phyloP scores from a whole-genome alignment of 768 basidiomycete species.

The Pilatotrama ljubarskyi region DNA sequence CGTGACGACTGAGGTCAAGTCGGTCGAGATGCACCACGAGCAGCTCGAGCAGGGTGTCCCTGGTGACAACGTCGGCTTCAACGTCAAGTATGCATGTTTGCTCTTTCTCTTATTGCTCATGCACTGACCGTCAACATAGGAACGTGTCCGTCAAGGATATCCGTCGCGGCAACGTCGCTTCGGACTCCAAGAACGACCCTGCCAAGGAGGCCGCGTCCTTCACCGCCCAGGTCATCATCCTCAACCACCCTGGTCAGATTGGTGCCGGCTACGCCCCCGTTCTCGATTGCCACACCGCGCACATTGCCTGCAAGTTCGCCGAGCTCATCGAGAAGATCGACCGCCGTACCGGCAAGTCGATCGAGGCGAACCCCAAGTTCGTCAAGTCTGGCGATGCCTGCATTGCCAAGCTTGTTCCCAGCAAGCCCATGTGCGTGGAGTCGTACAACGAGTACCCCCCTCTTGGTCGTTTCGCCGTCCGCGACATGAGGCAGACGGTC shows the following conservation, averaged over 20 bases:
- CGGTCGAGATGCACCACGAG: constrained; percentile 99
- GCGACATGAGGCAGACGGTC: constrained; percentile 99
- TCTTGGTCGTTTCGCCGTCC: constrained; percentile 98
- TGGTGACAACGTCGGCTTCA: constrained; percentile 99
- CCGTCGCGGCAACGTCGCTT: constrained; percentile 98
- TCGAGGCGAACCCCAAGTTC: constrained; percentile 90
- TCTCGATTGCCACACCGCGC: constrained; percentile 99
- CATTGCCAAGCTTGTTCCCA: constrained; percentile 96
- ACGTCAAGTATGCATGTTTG: constrained; percentile 74
- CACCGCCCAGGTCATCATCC: constrained; percentile 99
- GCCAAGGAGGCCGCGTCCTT: constrained; percentile 99
- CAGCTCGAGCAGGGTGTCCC: constrained; percentile 92
- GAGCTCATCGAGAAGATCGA: constrained; percentile 99
- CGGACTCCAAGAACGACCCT: constrained; percentile 99
- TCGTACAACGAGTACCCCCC: constrained; percentile 97
- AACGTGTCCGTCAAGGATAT: constrained; percentile 99
- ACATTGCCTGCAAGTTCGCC: constrained; percentile 99
- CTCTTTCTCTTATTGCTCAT: background rate
- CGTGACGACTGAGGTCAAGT: constrained; percentile 99
- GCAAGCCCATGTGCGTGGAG: constrained; percentile 96
- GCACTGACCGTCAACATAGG: constrained; percentile 45
- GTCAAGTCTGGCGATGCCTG: constrained; percentile 99
- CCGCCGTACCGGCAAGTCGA: constrained; percentile 93
- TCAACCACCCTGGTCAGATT: constrained; percentile 99
- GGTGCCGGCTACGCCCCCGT: constrained; percentile 99